Base-by-base conservation (phyloP, 2,329 filamentous ascomycete species). In the Hypomyces rosellus region DNA sequence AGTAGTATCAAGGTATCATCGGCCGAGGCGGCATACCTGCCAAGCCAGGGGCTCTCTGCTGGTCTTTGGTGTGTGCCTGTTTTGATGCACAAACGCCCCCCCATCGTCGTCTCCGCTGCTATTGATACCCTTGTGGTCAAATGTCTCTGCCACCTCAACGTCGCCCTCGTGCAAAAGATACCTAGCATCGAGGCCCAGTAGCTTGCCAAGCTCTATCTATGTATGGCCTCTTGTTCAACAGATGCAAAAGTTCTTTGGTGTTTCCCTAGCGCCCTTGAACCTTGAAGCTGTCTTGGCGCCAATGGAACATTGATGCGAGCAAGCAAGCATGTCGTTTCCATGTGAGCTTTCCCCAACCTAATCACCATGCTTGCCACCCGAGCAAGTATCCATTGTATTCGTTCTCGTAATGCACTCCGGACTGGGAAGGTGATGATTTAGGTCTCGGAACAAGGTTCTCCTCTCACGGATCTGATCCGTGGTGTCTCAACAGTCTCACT, bases 361-460 rank as follows among this genome's bases (percentile, higher is more conserved):
- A n/a, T n/a, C 34, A 15, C 33, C 22, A 33, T 37, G 38, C 37
- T 39, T 33, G 15, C 20, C 45, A 38, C 5, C 33, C 33, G 45
- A 11, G 38, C 36, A 38, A 36, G 33, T 37, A 45, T 34, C 39
- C 16, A 30, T 30, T 11, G 25, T 6, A 8, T 30, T 30, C 25
- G 25, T 7, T 30, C 25, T 30, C 25, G 25, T 30, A 30, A 30
- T 30, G 25, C 25, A 30, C 25, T 30, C 50, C 50, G n/a, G 22
- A 52, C 50, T 6, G 43, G 50, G 50, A 52, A 52, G 46, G 50
- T 45, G 41, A 41, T 30, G 46, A 22, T 30, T 7, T 6, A 11
- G 8, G 25, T 30, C 25, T 30, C 9, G 25, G 20, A 40, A 52
- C 39, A 42, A 45, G 50, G 9, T 25, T 37, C 8, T 34, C 7